These are phyloP conservation scores for Volvox carteri DNA, from an alignment of 163 green algal species.

Conservation along the genomic window DNA sequence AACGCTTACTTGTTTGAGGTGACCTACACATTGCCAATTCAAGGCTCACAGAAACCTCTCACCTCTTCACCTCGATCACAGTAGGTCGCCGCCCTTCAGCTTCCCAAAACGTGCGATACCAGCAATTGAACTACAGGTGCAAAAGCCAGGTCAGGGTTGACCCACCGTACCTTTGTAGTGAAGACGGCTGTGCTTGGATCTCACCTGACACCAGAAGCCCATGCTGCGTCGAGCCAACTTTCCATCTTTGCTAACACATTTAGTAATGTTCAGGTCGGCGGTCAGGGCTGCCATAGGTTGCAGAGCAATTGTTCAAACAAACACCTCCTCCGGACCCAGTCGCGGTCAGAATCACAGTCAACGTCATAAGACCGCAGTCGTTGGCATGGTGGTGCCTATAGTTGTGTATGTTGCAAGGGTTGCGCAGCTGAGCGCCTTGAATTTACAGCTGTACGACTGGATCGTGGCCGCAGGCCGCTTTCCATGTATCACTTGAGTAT, in stretches of 20 bases:
- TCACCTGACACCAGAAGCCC: slow-evolving; percentile 27
- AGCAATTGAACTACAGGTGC: slow-evolving; percentile 15
- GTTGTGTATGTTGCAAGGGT: too few relatives aligned
- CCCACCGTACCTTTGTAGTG: not conserved
- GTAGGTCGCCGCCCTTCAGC: slow-evolving; percentile 17
- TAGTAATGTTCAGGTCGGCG: not conserved
- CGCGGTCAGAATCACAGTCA: not conserved
- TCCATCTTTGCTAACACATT: not conserved
- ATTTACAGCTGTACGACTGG: not conserved
- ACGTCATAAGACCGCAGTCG: not conserved
- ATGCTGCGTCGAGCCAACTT: slow-evolving; percentile 8
- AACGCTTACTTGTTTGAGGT: not conserved
- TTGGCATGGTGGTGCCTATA: too few relatives aligned
- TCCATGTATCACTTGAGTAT: too few relatives aligned
- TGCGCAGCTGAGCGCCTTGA: too few relatives aligned
- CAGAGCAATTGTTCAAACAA: not conserved
- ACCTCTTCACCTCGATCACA: slow-evolving; percentile 26
- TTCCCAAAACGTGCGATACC: slow-evolving; percentile 31
- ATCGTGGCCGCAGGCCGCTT: not conserved
- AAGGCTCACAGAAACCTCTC: too few relatives aligned
- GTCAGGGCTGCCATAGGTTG: slow-evolving; percentile 11
- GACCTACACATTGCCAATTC: not conserved
- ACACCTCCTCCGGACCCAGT: not conserved
- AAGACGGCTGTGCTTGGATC: not conserved
- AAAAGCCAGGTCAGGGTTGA: not conserved